A percentile compares a stretch with the other conserved stretches of the same genome.
These are phyloP conservation scores for Salvia hispanica DNA, from an alignment of 257 asterid genomes.

Conservation along the genomic window DNA sequence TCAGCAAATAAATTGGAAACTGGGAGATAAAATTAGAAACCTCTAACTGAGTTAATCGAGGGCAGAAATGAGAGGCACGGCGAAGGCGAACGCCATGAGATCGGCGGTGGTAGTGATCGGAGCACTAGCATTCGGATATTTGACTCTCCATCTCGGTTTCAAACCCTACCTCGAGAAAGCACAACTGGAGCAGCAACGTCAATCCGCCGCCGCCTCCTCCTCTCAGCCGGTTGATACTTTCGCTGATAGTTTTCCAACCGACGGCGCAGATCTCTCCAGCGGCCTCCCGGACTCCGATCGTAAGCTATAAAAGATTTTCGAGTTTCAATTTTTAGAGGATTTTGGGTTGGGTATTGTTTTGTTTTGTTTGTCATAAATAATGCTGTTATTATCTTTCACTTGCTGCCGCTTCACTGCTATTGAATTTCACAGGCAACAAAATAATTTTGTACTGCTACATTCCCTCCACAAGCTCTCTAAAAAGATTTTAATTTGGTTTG, in stretches of 20 bases:
- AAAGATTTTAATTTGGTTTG: too few species aligned
- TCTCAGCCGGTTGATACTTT: constrained; percentile 25
- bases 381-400: background rate
- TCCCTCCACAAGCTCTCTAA: too few species aligned
- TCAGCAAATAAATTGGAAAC: background rate
- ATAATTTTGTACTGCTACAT: too few species aligned
- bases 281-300: constrained; percentile 36
- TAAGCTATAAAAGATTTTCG: constrained; percentile 33
- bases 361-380: background rate
- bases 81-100: constrained; percentile 72
- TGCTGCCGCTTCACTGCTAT: background rate
- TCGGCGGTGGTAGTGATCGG: constrained; percentile 74
- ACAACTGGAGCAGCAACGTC: constrained; percentile 61
- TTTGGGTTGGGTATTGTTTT: background rate
- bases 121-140: constrained; percentile 77
- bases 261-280: constrained; percentile 27
- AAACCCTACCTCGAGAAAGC: constrained; percentile 77
- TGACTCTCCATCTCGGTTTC: constrained; percentile 76
- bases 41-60: background rate
- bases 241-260: constrained; percentile 33
- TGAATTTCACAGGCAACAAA: too few species aligned
- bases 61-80: constrained; percentile 55
- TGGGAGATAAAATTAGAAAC: too few species aligned
- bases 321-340: constrained; percentile 5
- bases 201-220: constrained; percentile 35